These are phyloP conservation scores for Aegilops bicornis DNA, from an alignment of 176 grass and related monocot genomes.

Conservation along the genomic window DNA sequence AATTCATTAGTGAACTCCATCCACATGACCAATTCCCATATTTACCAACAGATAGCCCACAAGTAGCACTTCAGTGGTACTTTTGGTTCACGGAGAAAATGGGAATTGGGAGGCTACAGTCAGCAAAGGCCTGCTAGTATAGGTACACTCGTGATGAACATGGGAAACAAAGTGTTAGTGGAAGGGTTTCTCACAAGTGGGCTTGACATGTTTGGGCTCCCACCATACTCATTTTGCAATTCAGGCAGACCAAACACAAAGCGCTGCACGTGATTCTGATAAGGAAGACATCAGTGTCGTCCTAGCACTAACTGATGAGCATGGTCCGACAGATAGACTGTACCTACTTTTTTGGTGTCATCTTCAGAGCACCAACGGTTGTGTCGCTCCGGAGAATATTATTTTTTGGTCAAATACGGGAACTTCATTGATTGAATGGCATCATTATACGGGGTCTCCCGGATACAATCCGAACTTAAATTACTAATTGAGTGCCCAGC, in stretches of 20 bases:
- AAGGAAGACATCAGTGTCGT: not conserved
- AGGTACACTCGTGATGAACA: slow-evolving; percentile 17
- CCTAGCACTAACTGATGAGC: not conserved
- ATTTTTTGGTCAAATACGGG: not conserved
- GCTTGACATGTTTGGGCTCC: not conserved
- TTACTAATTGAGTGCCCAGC: not conserved
- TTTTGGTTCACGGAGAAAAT: not conserved
- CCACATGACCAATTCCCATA: not conserved
- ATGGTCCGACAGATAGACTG: not conserved
- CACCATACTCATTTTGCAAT: slow-evolving; percentile 8
- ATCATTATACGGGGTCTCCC: not conserved
- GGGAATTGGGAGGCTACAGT: not conserved
- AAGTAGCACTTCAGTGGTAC: not conserved
- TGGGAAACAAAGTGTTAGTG: not conserved
- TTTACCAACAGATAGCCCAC: not conserved
- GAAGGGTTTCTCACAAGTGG: slow-evolving; percentile 5
- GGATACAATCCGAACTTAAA: not conserved
- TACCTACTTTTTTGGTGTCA: no score
- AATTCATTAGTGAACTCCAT: not conserved
- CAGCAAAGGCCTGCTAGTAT: not conserved
- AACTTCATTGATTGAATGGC: not conserved
- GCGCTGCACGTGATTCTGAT: not conserved
- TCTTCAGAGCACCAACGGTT: no score
- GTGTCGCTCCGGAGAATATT: not conserved
- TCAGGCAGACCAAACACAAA: not conserved